A percentile compares a stretch with the other conserved stretches of the same genome.
Conservation (phyloP, 2,329 filamentous ascomycete species). For the Xylariaceae sp. region DNA sequence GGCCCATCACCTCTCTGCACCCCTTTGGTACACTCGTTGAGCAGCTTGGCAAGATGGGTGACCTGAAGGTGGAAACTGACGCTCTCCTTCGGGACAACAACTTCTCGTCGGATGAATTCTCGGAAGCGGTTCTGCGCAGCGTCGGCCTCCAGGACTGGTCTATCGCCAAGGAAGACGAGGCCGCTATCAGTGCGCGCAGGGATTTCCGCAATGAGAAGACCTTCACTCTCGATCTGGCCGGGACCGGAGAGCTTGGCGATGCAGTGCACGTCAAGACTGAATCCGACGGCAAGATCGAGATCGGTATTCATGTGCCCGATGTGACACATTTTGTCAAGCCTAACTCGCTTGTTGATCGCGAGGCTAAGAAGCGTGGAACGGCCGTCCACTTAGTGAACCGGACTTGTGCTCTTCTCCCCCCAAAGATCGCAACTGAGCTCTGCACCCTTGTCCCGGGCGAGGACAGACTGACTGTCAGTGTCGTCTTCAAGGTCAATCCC, state of each 20-base stretch:
- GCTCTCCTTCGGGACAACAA: constrained; percentile 97
- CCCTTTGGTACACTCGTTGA: constrained; percentile 97
- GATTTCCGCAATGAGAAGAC: constrained; percentile 85
- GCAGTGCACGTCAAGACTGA: constrained; percentile 86
- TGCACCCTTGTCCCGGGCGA: constrained; percentile 83
- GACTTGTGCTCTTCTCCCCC: constrained; percentile 77
- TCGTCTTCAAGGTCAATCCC: constrained; percentile 85
- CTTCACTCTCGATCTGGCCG: constrained; percentile 89
- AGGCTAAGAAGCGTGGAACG: constrained; percentile 96
- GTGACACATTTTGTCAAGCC: constrained; percentile 95
- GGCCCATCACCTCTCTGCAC: constrained; percentile 99
- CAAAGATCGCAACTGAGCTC: constrained; percentile 76
- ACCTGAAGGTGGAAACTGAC: constrained; percentile 95
- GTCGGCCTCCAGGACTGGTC: constrained; percentile 91
- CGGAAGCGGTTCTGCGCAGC: constrained; percentile 88
- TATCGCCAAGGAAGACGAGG: constrained; percentile 72
- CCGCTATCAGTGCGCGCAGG: constrained; percentile 63
- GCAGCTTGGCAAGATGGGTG: constrained; percentile 93
- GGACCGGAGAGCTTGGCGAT: constrained; percentile 81
- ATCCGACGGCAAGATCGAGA: constrained; percentile 78
- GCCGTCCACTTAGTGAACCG: constrained; percentile 92
- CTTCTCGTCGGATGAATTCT: constrained; percentile 95
- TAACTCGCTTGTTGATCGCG: constrained; percentile 90
- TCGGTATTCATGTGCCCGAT: constrained; percentile 92
- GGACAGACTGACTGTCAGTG: constrained; percentile 83